Conservation (phyloP, 192 early-diverging fungal species). For the Coemansia pectinata region DNA sequence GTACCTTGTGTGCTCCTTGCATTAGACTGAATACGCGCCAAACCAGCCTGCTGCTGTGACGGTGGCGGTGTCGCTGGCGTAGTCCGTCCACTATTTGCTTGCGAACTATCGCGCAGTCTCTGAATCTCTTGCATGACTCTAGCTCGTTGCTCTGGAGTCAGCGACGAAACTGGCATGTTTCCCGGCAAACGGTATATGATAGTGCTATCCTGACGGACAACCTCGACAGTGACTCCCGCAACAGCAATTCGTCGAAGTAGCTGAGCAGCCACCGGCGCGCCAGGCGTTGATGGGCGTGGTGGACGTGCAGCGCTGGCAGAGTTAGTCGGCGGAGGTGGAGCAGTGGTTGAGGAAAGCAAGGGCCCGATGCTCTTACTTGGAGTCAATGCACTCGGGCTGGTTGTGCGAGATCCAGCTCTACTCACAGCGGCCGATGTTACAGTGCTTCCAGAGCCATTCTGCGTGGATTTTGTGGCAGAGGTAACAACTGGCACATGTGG, state of each 20-base stretch:
- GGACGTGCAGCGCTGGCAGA: not conserved
- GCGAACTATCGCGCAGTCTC: slow-evolving; percentile 28
- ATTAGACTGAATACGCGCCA: not conserved
- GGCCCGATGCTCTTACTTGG: not conserved
- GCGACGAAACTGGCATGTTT: slow-evolving; percentile 52
- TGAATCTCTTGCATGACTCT: slow-evolving; percentile 54
- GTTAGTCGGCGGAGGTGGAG: not conserved
- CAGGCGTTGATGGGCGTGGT: not conserved
- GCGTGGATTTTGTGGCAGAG: not conserved
- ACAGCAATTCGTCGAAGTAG: slow-evolving; percentile 39
- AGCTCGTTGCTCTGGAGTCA: slow-evolving; percentile 46
- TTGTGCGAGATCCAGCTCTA: slow-evolving; percentile 2
- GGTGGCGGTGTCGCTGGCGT: not conserved
- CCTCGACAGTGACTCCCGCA: slow-evolving; percentile 48
- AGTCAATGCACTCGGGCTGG: not conserved
- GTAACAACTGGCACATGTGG: not conserved
- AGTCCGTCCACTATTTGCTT: not conserved
- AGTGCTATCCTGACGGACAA: slow-evolving; percentile 43
- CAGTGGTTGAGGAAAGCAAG: no score
- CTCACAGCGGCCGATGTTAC: not conserved
- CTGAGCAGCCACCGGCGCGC: slow-evolving; percentile 14
- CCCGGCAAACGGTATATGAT: slow-evolving; percentile 52
- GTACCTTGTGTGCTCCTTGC: not conserved
- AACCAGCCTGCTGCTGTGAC: not conserved
- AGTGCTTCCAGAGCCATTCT: not conserved